Percentiles rank a stretch among this genome's conserved stretches.
Evolutionary conservation across 208 protist species (phyloP).

Genomic region (Wallacemonas sp.): DNA sequence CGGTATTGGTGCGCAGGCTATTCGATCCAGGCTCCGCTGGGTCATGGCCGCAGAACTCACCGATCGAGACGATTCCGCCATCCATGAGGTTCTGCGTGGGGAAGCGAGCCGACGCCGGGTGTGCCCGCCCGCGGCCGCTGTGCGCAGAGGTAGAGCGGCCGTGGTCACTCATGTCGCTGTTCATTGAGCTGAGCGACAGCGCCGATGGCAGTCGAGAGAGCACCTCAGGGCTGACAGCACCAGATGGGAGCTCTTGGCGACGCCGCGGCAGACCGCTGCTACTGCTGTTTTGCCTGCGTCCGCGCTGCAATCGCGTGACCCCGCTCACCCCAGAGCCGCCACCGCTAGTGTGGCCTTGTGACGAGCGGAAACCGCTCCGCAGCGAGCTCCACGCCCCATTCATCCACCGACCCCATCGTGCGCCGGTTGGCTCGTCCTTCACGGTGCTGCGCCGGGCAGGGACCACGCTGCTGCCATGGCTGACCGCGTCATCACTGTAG

Average conservation of each 20-base stretch:
- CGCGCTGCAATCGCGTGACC: neutral
- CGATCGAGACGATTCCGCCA: conserved; percentile 41
- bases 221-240: neutral
- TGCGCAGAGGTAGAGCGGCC: neutral
- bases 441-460: neutral
- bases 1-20: conserved; percentile 5
- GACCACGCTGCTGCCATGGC: neutral
- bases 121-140: neutral
- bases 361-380: neutral
- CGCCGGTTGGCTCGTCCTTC: neutral
- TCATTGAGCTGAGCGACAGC: neutral
- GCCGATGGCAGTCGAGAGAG: neutral
- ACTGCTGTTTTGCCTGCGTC: too few relatives aligned
- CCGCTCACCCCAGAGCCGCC: neutral
- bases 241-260: neutral
- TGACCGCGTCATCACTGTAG: neutral
- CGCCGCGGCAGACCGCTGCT: neutral
- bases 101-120: neutral
- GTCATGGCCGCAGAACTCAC: conserved; percentile 49
- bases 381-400: neutral
- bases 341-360: too few relatives aligned
- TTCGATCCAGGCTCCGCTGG: neutral
- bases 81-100: conserved; percentile 71
- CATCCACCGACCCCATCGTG: conserved; percentile 4
- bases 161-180: neutral